phyloP scores from a whole-genome alignment of 2,329 filamentous ascomycete species.

The Thermothelomyces thermophilus region DNA sequence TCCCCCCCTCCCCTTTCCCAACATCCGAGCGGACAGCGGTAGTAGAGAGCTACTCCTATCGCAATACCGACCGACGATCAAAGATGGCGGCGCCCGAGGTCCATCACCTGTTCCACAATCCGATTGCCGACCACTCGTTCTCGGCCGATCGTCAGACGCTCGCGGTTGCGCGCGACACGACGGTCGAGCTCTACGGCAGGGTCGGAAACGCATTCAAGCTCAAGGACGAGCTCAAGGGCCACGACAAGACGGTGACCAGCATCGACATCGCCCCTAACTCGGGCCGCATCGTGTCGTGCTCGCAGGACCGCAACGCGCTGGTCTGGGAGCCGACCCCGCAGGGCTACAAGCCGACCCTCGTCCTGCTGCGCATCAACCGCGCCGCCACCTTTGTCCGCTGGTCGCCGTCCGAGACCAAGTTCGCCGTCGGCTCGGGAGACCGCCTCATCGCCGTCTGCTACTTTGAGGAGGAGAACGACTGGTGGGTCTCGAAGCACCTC shows the following conservation, averaged over 20 bases:
- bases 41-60: constrained; percentile 99
- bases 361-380: constrained; percentile 92
- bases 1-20: not conserved
- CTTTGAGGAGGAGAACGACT: constrained; percentile 98
- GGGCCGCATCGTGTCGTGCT: constrained; percentile 94
- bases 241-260: constrained; percentile 94
- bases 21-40: constrained; percentile 42
- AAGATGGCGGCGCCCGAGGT: constrained; percentile 82
- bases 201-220: constrained; percentile 70
- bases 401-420: constrained; percentile 95
- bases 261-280: constrained; percentile 89
- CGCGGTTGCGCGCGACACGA: constrained; percentile 84
- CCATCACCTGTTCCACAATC: constrained; percentile 92
- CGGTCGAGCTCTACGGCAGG: constrained; percentile 78
- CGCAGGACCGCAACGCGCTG: constrained; percentile 94
- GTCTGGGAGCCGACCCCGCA: constrained; percentile 93
- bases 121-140: constrained; percentile 97
- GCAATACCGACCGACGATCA: constrained; percentile 17
- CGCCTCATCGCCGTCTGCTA: constrained; percentile 95
- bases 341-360: constrained; percentile 94
- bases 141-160: constrained; percentile 83
- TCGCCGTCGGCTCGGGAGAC: constrained; percentile 93
- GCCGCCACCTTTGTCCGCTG: constrained; percentile 95
- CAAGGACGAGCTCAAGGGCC: constrained; percentile 88
- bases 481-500: constrained; percentile 99